Evolutionary conservation across 148 eudicot species (phyloP), one percentile per base, ranked within the genome.

Genomic region (Suaeda aralocaspica): DNA sequence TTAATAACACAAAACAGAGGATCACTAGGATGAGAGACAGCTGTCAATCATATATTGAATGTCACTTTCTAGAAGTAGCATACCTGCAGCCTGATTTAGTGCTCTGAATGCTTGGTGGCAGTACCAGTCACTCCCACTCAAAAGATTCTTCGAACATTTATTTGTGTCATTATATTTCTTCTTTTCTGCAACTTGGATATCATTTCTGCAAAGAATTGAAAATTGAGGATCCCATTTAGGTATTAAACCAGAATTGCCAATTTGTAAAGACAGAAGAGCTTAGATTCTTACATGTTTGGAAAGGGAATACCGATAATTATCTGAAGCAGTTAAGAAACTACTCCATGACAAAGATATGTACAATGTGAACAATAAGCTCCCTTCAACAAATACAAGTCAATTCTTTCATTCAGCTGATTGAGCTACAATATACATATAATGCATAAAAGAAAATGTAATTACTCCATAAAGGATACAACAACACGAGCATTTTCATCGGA

Each of bases 101-200:
- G 99, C 97, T 75, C 99, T 80, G 67, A 94, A 94, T 74, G 99
- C 92, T 85, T 94, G 99, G 15, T 91, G 92, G 78, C 99, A 94
- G 79, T 94, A 94, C 99, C 99, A 94, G 64, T 87, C 88, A 63
- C 74, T 89, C 55, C 99, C 99, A 73, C 93, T 83, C 29, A 91
- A 69, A 72, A 94, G 96, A 78, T 80, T 84, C 78, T 83, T 91
- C 34, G 97, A 84, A 64, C 68, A 81, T 77, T 73, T 88, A 63
- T 84, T 72, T 16, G 73, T 83, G 72, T 94, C 97, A 75, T 94
- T 94, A 79, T 86, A 91, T 73, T 77, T 94, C 91, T 89, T 94
- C 80, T 94, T 94, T 69, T 86, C 89, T 19, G 86, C 88, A 77
- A 94, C 92, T 78, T 89, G 88, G 74, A 82, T 69, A 67, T 94